Evolutionary conservation across 768 basidiomycete species (phyloP).

Genomic region (Tylopilus felleus): DNA sequence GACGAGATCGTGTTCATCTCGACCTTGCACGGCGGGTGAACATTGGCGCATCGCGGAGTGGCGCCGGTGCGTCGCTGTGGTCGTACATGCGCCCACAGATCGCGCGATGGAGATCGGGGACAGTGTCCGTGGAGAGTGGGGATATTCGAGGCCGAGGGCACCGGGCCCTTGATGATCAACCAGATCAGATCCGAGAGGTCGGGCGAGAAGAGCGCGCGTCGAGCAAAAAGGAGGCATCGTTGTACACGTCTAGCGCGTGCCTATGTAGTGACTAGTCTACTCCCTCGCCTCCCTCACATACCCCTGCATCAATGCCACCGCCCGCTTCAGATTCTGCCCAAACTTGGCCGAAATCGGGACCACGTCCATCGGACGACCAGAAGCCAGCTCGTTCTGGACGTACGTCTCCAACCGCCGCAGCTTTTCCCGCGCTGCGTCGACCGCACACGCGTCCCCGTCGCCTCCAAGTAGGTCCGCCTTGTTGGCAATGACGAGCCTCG

Average conservation of each 20-base stretch:
- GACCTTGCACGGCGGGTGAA: conserved; percentile 71
- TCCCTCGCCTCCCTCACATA: conserved; percentile 56
- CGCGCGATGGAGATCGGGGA: neutral
- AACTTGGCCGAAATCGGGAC: conserved; percentile 85
- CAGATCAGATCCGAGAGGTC: neutral
- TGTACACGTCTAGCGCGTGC: too few species aligned
- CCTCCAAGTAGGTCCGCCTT: conserved; percentile 83
- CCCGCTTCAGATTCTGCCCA: conserved; percentile 71
- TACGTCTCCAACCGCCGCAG: conserved; percentile 53
- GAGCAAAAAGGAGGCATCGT: too few species aligned
- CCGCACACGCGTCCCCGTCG: conserved; percentile 43
- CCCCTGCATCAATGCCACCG: conserved; percentile 63
- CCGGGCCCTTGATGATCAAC: neutral
- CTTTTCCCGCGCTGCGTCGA: conserved; percentile 55
- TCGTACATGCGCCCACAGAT: neutral
- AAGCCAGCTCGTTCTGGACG: conserved; percentile 46
- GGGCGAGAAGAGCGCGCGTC: too few species aligned
- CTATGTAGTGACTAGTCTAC: neutral
- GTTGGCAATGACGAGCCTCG: conserved; percentile 85
- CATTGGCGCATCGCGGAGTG: too few species aligned
- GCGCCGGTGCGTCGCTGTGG: too few species aligned
- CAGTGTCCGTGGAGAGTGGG: too few species aligned
- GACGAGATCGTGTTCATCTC: conserved; percentile 98
- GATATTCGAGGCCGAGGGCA: too few species aligned
- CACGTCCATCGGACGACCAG: conserved; percentile 50